Evolutionary conservation across 192 early-diverging fungal genomes (phyloP), one percentile per base, ranked within the genome.

Genomic region (Gonapodya prolifera): DNA sequence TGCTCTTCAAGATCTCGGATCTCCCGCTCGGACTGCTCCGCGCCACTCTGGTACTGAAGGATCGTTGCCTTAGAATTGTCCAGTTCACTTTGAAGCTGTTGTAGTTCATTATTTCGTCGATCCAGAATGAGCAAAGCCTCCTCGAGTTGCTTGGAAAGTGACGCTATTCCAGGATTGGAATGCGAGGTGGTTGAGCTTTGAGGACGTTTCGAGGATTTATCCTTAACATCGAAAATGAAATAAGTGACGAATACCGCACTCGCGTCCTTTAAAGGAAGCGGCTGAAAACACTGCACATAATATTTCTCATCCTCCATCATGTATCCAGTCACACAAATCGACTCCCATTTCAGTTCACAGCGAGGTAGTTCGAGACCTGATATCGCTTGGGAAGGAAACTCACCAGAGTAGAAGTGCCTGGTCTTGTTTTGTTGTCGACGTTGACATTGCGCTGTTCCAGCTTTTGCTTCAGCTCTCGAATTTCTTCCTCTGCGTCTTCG

Each of bases 61-160:
- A 61, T 23, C 23, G 23, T 23, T 16, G 45, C 45, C 45, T 61
- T 61, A 23, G 45, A 61, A 16, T 86, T 81, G 28, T 86, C 83
- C 32, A 83, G 79, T 29, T 35, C 28, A 32, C 13, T 78, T 35
- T 84, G 80, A n/a, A 79, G 1, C 34, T 83, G 82, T 35, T 81
- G 81, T 1, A 87, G 45, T 77, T 89, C 87, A 1, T 75, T 78
- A 1, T 69, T 77, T 77, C 85, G 84, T 29, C 83, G 78, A 35
- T 89, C 87, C 0, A 89, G 70, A 31, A 80, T 79, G 75, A 86
- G 85, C n/a, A 85, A 45, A 34, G 82, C 83, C 75, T 86, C 85
- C 29, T 84, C 80, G 16, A 83, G 81, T 8, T 88, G 85, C 78
- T 86, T 86, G 17, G 83, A 61, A 70, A 18, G 81, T 78, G 34